Base-by-base conservation (phyloP, 2,329 filamentous ascomycete genomes). In the Ophiostoma perfectum region DNA sequence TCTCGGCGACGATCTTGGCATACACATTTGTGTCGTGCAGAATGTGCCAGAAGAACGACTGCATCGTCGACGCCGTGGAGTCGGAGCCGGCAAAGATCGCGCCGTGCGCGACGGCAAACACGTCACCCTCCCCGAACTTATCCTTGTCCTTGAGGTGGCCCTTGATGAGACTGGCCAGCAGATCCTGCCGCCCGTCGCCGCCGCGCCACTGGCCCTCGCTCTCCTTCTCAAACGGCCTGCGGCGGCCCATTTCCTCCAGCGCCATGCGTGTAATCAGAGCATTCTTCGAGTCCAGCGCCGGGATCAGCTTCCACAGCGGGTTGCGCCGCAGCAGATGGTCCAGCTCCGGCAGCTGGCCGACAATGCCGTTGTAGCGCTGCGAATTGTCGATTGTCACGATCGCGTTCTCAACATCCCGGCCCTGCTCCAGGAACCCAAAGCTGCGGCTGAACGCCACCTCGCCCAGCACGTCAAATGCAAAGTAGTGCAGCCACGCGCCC, bases 81-180 rank as follows among this genome's bases (percentile, higher is more conserved):
- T 88, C 85, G 27, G 85, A 86, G 39, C 86, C 86, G 16, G 85
- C 84, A 73, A 86, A 84, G 71, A 85, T 85, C 0, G 84, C 83
- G 9, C 83, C 83, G 70, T 86, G 83, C 4, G 83, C 81, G 5
- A 86, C 82, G 7, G 84, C 82, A 76, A 86, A 85, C 3, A 86
- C 82, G 70, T 86, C 83, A 0, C 81, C 83, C 71, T 83, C 81
- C 7, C 76, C 72, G 69, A 86, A 84, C 64, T 74, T 77, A 27
- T 79, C 75, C 1, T 81, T 80, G 41, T 82, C 80, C 74, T 83
- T 83, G 42, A 84, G 73, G 71, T 85, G 83, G 0, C 83, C 82
- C 73, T 80, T 79, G 70, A 86, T 83, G 72, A 85, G 72, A 68
- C 80, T 81, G 12, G 81, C 80, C 73, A 86, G 75, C 68, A 86